Evolutionary conservation across 2,329 filamentous ascomycete genomes (phyloP).

Genomic region (Whalleya microplaca): DNA sequence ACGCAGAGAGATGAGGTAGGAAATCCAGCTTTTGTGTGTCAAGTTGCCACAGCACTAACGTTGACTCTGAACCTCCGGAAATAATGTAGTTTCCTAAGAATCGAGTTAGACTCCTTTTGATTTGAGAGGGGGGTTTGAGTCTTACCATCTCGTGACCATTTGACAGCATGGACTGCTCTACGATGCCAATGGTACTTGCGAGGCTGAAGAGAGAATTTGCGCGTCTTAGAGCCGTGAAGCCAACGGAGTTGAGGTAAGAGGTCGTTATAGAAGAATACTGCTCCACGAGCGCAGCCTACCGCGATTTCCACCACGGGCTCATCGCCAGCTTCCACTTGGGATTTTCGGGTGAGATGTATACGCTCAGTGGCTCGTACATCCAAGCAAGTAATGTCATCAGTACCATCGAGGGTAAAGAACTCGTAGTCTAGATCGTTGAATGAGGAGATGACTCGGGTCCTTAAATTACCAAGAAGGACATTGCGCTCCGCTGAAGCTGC

Average conservation of each 20-base stretch:
- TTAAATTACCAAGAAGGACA: conserved; percentile 63
- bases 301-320: conserved; percentile 68
- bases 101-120: conserved; percentile 20
- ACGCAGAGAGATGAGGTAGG: conserved; percentile 86
- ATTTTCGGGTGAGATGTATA: conserved; percentile 38
- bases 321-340: conserved; percentile 33
- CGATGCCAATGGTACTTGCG: conserved; percentile 91
- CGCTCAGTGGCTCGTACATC: conserved; percentile 57
- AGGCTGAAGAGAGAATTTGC: conserved; percentile 56
- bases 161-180: conserved; percentile 78
- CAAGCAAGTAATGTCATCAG: conserved; percentile 68
- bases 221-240: conserved; percentile 42
- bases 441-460: conserved; percentile 35
- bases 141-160: conserved; percentile 90
- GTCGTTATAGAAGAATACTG: conserved; percentile 82
- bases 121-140: conserved; percentile 9
- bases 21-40: conserved; percentile 82
- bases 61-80: conserved; percentile 88
- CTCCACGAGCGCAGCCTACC: conserved; percentile 75
- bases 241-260: conserved; percentile 62
- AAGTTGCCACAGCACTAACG: conserved; percentile 90
- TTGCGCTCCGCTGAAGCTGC: conserved; percentile 56
- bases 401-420: conserved; percentile 61
- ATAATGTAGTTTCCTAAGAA: conserved; percentile 83
- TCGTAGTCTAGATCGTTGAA: conserved; percentile 55